Evolutionary conservation across 2,329 filamentous ascomycete species (phyloP).

Genomic region (Talaromyces sp.): DNA sequence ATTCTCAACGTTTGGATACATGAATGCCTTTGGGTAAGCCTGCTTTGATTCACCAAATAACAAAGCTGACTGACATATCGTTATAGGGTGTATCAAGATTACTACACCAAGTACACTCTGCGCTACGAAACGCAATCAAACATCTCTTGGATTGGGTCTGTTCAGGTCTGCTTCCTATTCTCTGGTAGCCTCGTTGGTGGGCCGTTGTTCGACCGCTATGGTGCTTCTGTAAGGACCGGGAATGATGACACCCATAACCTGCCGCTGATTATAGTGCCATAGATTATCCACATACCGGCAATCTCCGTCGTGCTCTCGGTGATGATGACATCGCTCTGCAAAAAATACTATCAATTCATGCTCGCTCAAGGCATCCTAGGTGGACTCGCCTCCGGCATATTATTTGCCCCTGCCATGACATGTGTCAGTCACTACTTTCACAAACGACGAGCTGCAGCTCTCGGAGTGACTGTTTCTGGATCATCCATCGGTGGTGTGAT

Average conservation of each 20-base stretch:
- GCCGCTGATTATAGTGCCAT: slow-evolving; percentile 44
- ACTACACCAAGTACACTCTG: background rate
- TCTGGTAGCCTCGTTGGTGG: slow-evolving; percentile 51
- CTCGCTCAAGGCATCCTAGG: slow-evolving; percentile 49
- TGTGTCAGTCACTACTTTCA: slow-evolving; percentile 31
- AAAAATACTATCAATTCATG: slow-evolving; percentile 46
- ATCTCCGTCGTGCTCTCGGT: slow-evolving; percentile 33
- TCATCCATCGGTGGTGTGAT: slow-evolving; percentile 56
- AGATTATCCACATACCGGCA: slow-evolving; percentile 31
- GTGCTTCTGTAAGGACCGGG: slow-evolving; percentile 32
- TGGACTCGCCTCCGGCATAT: slow-evolving; percentile 44
- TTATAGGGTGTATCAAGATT: background rate
- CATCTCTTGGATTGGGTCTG: slow-evolving; percentile 53
- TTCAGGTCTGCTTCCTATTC: slow-evolving; percentile 53
- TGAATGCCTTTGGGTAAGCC: slow-evolving; percentile 51
- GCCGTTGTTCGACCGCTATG: slow-evolving; percentile 53
- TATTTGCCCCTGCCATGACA: slow-evolving; percentile 31
- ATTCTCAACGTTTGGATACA: slow-evolving; percentile 52
- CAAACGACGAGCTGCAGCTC: slow-evolving; percentile 27
- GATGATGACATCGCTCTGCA: slow-evolving; percentile 44
- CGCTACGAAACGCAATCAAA: slow-evolving; percentile 34
- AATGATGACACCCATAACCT: slow-evolving; percentile 29
- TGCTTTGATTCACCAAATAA: slow-evolving; percentile 31
- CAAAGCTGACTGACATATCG: slow-evolving; percentile 21
- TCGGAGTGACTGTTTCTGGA: slow-evolving; percentile 30